Conservation (phyloP, 306 rosid genomes). For the Prinsepia uniflora region DNA sequence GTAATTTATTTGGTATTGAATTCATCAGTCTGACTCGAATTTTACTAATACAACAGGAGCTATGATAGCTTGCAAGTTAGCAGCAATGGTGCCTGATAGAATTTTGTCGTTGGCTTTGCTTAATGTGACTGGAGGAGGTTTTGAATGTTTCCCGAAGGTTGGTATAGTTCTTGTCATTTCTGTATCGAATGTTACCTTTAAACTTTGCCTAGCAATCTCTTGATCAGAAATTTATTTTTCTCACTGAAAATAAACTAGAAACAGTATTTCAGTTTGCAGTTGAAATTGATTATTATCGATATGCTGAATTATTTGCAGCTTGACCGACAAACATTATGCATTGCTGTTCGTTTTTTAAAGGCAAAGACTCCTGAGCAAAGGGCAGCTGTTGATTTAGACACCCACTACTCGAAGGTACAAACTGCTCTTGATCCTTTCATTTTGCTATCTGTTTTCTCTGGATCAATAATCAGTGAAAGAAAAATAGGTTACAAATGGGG, state of each 20-base stretch:
- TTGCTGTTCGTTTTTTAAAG: constrained; percentile 77
- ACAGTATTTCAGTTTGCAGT: background rate
- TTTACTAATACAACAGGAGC: constrained; percentile 52
- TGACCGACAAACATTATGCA: constrained; percentile 52
- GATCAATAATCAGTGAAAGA: background rate
- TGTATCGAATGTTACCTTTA: background rate
- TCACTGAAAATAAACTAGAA: background rate
- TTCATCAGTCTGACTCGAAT: background rate
- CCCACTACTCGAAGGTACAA: constrained; percentile 81
- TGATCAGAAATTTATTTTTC: background rate
- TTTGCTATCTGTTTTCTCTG: background rate
- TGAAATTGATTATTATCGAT: background rate
- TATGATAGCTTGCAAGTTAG: constrained; percentile 87
- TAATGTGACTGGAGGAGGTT: constrained; percentile 89
- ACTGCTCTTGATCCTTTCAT: constrained; percentile 15
- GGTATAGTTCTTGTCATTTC: background rate
- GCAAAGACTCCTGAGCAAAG: constrained; percentile 95
- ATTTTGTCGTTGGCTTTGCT: constrained; percentile 82
- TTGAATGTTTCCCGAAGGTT: constrained; percentile 91
- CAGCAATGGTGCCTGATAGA: constrained; percentile 83
- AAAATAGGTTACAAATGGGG: background rate
- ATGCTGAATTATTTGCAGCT: constrained; percentile 46
- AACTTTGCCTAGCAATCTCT: no score
- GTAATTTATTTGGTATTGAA: background rate
- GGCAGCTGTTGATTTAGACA: constrained; percentile 97